These are phyloP conservation scores for Tuber melanosporum DNA, from an alignment of 495 filamentous ascomycete species.

Conservation along the genomic window DNA sequence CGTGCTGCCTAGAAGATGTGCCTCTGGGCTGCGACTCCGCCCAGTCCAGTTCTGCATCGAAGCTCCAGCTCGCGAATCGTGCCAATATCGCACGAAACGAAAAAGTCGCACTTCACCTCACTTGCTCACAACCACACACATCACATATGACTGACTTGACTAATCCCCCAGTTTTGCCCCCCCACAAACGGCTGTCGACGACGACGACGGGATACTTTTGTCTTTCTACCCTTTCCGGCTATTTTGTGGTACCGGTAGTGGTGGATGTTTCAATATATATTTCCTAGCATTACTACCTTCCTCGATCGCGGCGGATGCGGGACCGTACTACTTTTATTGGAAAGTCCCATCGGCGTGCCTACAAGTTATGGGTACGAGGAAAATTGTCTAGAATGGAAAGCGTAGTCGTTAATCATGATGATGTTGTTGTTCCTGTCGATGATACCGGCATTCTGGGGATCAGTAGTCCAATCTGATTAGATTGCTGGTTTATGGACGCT, in stretches of 20 bases:
- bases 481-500: background rate
- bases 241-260: background rate
- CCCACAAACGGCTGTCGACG: background rate
- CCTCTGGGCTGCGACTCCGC: background rate
- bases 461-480: background rate
- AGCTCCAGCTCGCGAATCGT: background rate
- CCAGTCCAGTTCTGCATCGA: background rate
- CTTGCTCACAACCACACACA: background rate
- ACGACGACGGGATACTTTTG: background rate
- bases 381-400: background rate
- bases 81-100: slow-evolving; percentile 3
- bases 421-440: background rate
- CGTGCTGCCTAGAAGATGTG: background rate
- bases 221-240: background rate
- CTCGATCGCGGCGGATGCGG: background rate
- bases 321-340: background rate
- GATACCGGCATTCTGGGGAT: background rate
- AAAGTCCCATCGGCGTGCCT: background rate
- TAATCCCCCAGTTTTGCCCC: background rate
- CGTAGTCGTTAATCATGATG: background rate
- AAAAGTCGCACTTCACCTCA: slow-evolving; percentile 2
- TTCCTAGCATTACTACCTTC: background rate
- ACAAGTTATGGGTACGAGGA: background rate
- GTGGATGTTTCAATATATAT: background rate
- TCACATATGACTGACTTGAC: background rate